phyloP scores from a whole-genome alignment of 1,139 yeast genomes.

The Hemisphaericaspora lyxosophila region DNA sequence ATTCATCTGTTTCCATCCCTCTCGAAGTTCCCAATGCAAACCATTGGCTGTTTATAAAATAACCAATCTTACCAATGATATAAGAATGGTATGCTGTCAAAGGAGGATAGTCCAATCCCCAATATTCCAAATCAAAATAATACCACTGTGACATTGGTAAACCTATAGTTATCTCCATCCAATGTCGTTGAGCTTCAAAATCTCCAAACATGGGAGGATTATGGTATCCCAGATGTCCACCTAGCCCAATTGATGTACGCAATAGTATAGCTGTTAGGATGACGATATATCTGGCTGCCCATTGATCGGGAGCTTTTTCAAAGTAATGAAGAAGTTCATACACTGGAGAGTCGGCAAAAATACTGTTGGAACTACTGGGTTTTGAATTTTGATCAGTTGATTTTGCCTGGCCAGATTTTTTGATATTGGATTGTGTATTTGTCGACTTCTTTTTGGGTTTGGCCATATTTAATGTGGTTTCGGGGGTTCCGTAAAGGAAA shows the following conservation, averaged over 20 bases:
- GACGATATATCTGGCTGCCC: conserved; percentile 83
- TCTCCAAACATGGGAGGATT: conserved; percentile 86
- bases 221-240: conserved; percentile 74
- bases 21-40: conserved; percentile 70
- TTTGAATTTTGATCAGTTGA: not conserved
- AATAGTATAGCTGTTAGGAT: conserved; percentile 73
- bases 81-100: conserved; percentile 92
- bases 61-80: conserved; percentile 72
- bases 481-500: not conserved
- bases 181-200: conserved; percentile 96
- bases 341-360: conserved; percentile 34
- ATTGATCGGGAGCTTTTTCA: conserved; percentile 72
- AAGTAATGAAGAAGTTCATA: conserved; percentile 42
- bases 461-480: conserved; percentile 7
- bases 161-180: conserved; percentile 89
- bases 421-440: not conserved
- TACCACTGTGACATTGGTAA: conserved; percentile 83
- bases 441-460: conserved; percentile 11
- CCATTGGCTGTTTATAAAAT: conserved; percentile 65
- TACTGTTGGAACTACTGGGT: conserved; percentile 11
- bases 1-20: conserved; percentile 64
- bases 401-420: not conserved
- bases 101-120: conserved; percentile 99
- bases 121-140: conserved; percentile 80
- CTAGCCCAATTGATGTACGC: conserved; percentile 84